These are phyloP conservation scores for Pseudogymnoascus sp. DNA, from an alignment of 2,329 filamentous ascomycete species.

Conservation along the genomic window DNA sequence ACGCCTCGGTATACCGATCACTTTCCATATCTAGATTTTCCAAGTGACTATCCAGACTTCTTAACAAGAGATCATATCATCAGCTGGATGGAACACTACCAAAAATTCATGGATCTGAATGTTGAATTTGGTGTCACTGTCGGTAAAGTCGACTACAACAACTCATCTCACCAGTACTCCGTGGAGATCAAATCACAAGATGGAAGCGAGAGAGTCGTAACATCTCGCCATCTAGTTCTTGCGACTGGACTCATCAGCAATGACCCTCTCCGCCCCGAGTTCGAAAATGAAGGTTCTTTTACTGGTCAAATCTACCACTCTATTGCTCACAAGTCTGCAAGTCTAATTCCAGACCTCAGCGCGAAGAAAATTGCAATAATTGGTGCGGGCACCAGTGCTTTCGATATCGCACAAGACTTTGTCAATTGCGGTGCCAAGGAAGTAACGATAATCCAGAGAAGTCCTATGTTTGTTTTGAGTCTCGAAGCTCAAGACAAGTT, in stretches of 20 bases:
- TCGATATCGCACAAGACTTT: not conserved
- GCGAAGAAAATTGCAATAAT: conserved; percentile 39
- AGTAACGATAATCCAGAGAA: conserved; percentile 46
- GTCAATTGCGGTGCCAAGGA: conserved; percentile 30
- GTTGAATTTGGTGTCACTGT: conserved; percentile 35
- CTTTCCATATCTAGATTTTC: conserved; percentile 33
- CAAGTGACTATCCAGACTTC: conserved; percentile 34
- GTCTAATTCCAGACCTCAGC: conserved; percentile 25
- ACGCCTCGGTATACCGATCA: conserved; percentile 6
- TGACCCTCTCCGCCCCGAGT: conserved; percentile 31
- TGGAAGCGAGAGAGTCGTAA: conserved; percentile 25
- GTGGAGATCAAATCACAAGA: conserved; percentile 25
- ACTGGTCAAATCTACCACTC: conserved; percentile 37
- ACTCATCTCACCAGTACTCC: conserved; percentile 31
- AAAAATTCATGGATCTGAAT: conserved; percentile 40
- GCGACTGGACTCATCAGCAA: conserved; percentile 37
- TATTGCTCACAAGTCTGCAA: conserved; percentile 34
- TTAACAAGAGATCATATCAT: conserved; percentile 39
- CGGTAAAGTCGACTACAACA: conserved; percentile 29
- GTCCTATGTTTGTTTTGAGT: conserved; percentile 33
- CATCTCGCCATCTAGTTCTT: conserved; percentile 39
- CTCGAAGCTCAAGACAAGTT: conserved; percentile 7
- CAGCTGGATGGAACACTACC: conserved; percentile 41
- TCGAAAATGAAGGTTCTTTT: conserved; percentile 34
- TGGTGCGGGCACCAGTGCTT: conserved; percentile 37